A percentile compares a stretch with the other conserved stretches of the same genome.
These are phyloP conservation scores for Carnegiea gigantea DNA, from an alignment of 179 eudicot species.

Conservation along the genomic window DNA sequence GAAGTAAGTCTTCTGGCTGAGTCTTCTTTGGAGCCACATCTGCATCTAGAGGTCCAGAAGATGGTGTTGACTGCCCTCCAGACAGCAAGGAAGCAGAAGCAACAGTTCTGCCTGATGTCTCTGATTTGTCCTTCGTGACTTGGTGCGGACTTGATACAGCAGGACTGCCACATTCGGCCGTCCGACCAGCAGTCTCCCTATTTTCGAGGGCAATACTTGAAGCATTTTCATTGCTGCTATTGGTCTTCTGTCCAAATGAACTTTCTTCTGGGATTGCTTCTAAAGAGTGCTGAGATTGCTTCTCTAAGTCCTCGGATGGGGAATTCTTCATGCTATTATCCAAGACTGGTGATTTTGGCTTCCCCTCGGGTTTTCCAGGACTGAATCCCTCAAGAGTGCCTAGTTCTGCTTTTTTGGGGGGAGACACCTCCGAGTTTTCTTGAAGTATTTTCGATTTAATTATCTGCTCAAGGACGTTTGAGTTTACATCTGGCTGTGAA, in stretches of 20 bases:
- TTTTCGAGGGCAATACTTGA: slow-evolving; percentile 25
- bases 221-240: slow-evolving; percentile 26
- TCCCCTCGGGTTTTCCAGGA: slow-evolving; percentile 29
- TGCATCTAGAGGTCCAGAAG: slow-evolving; percentile 28
- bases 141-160: slow-evolving; percentile 21
- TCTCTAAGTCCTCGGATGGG: slow-evolving; percentile 18
- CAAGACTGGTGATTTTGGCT: slow-evolving; percentile 18
- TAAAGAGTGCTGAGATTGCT: slow-evolving; percentile 18
- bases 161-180: slow-evolving; percentile 21
- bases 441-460: slow-evolving; percentile 34
- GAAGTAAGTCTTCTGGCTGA: slow-evolving; percentile 35
- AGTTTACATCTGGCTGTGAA: slow-evolving; percentile 42
- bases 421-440: slow-evolving; percentile 42
- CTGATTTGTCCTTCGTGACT: slow-evolving; percentile 16
- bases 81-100: slow-evolving; percentile 13
- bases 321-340: slow-evolving; percentile 30
- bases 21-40: slow-evolving; percentile 26
- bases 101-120: slow-evolving; percentile 9
- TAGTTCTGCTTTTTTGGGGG: slow-evolving; percentile 26
- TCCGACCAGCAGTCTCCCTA: slow-evolving; percentile 23
- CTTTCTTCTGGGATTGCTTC: background rate
- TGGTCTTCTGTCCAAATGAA: background rate
- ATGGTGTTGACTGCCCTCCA: slow-evolving; percentile 24
- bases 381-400: slow-evolving; percentile 25
- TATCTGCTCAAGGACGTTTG: slow-evolving; percentile 45